phyloP scores from a whole-genome alignment of 305 asterid species.

The Fraxinus angustifolia region DNA sequence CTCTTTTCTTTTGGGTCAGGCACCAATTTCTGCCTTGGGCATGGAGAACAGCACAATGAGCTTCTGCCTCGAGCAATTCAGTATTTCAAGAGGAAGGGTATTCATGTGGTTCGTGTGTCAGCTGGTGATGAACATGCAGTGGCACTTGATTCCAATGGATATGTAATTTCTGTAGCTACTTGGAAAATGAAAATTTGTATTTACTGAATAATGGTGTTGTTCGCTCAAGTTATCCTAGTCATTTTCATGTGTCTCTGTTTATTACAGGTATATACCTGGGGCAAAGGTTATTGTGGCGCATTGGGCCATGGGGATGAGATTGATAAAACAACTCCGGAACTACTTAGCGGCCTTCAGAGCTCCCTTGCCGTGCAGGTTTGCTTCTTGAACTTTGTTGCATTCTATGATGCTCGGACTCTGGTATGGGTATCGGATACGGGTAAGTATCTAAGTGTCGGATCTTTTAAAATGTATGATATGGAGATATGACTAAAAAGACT shows the following conservation, averaged over 20 bases:
- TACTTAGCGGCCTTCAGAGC: conserved; percentile 44
- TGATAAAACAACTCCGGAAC: conserved; percentile 66
- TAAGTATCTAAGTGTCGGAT: not conserved
- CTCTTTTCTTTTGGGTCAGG: conserved; percentile 80
- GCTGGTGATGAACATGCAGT: conserved; percentile 88
- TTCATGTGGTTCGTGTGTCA: conserved; percentile 60
- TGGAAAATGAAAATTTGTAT: not conserved
- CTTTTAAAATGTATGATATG: too few species aligned
- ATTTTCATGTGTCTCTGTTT: conserved; percentile 10
- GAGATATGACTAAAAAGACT: too few species aligned
- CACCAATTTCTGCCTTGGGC: conserved; percentile 79
- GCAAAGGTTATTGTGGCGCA: conserved; percentile 92
- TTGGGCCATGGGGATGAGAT: conserved; percentile 79
- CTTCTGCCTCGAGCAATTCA: conserved; percentile 59
- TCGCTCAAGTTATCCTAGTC: not conserved
- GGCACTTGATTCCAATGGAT: conserved; percentile 80
- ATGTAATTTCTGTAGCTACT: conserved; percentile 35
- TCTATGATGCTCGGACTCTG: too few species aligned
- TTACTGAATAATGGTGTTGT: not conserved
- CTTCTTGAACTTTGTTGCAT: not conserved
- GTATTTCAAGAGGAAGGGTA: conserved; percentile 57
- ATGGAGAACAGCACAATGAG: conserved; percentile 78
- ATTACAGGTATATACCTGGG: conserved; percentile 77
- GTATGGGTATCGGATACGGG: too few species aligned
- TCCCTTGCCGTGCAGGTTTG: conserved; percentile 74